Evolutionary conservation across 345 rosid species (phyloP), one percentile per base, ranked within the genome.

Genomic region (Eucalyptus polybractea): DNA sequence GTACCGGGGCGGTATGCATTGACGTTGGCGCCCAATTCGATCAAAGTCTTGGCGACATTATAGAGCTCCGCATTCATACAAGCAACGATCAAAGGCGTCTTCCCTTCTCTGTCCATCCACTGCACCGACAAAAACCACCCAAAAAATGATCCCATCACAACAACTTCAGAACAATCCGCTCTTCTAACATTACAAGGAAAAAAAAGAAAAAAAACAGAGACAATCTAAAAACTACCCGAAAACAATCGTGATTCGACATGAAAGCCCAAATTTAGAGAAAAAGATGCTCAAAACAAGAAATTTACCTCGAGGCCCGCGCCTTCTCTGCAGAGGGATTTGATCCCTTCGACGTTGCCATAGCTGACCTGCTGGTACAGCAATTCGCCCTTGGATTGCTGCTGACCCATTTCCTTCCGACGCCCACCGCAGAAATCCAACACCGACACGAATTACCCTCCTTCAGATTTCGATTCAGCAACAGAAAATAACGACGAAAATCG

Each of bases 291-390:
- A 17, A 47, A 16, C 27, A 50, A 44, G 87, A 47, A 47, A 4
- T 53, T n/a, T 14, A 97, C 99, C 99, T 98, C 99, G 40, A 98
- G 97, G 87, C 96, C 93, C 2, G 98, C 99, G 90, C 99, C 99
- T 8, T 97, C 96, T 42, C 94, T 88, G 92, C 90, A 40, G 76
- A 98, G 99, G 87, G 93, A 45, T 93, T 95, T 96, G 94, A 97
- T 97, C 89, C 97, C 98, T 91, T 96, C 98, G 6, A 87, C 37
- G 91, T 96, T 97, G 50, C 97, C 98, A 54, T 93, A 93, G 90
- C 89, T 95, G 90, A 96, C 99, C 93, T 96, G 97, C 92, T 98
- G 95, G 88, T 90, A 95, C 89, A 98, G 92, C 93, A 97, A 92
- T 91, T 97, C 99, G 49, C 92, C 99, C 93, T 97, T 98, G 62